These are phyloP conservation scores for Leccinum longicurvipes DNA, from an alignment of 768 basidiomycete species.

Conservation along the genomic window DNA sequence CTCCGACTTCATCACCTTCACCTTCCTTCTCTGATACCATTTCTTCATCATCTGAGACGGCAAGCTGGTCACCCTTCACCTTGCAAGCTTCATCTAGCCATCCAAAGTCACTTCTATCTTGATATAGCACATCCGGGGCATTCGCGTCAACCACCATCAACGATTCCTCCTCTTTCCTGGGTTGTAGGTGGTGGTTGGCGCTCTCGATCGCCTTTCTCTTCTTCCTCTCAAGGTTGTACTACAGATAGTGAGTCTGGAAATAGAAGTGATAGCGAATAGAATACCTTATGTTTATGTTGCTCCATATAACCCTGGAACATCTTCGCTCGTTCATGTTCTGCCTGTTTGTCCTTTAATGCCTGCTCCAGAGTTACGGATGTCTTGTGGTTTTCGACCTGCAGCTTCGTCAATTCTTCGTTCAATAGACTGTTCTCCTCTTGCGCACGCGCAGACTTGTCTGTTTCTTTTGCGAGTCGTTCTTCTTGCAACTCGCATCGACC, in stretches of 20 bases:
- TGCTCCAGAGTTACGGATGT: slow-evolving; percentile 12
- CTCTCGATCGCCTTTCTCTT: slow-evolving; percentile 25
- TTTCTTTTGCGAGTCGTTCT: slow-evolving; percentile 10
- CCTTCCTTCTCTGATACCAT: slow-evolving; percentile 13
- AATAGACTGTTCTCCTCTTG: slow-evolving; percentile 12
- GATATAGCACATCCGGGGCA: slow-evolving; percentile 19
- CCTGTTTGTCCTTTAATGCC: slow-evolving; percentile 14
- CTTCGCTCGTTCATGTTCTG: slow-evolving; percentile 19
- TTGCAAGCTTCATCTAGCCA: slow-evolving; percentile 30
- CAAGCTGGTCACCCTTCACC: slow-evolving; percentile 26
- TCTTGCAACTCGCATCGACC: slow-evolving; percentile 14
- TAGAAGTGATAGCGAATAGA: background rate
- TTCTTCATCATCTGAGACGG: slow-evolving; percentile 12
- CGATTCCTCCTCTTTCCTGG: slow-evolving; percentile 26
- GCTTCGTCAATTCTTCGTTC: slow-evolving; percentile 20
- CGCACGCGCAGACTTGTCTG: background rate
- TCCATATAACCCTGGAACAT: slow-evolving; percentile 22
- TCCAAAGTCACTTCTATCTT: slow-evolving; percentile 10
- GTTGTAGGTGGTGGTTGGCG: slow-evolving; percentile 1
- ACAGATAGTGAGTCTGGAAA: background rate
- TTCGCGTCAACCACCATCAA: slow-evolving; percentile 29
- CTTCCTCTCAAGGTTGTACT: slow-evolving; percentile 25
- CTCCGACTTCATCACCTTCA: slow-evolving; percentile 23
- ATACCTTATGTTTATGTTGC: slow-evolving; percentile 23
- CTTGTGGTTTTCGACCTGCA: slow-evolving; percentile 26